These are phyloP conservation scores for Cystofilobasidium capitatum DNA, from an alignment of 768 basidiomycete species.

Conservation along the genomic window DNA sequence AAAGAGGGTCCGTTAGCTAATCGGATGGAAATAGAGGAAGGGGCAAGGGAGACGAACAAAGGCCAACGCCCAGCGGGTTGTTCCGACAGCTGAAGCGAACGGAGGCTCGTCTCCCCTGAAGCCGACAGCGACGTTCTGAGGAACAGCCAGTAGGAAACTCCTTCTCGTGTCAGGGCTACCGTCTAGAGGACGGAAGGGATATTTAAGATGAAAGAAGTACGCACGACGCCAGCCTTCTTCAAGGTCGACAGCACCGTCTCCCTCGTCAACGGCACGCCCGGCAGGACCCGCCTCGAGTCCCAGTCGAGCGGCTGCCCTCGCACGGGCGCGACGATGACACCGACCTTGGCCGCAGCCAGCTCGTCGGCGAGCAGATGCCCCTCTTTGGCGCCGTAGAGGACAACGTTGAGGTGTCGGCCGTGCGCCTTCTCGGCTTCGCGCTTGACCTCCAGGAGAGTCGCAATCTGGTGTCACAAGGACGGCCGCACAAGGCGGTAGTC, in stretches of 20 bases:
- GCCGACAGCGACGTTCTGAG: neutral
- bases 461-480: slow-evolving; percentile 8
- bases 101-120: neutral
- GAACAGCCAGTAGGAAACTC: neutral
- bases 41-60: slow-evolving; percentile 30
- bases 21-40: neutral
- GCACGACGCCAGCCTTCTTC: slow-evolving; percentile 46
- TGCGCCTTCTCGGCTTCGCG: slow-evolving; percentile 2
- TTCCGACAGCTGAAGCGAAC: neutral
- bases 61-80: neutral
- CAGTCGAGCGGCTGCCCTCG: slow-evolving; percentile 53
- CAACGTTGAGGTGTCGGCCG: neutral
- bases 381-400: slow-evolving; percentile 49
- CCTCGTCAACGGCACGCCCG: slow-evolving; percentile 68
- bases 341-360: slow-evolving; percentile 56
- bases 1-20: neutral
- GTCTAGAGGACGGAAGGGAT: too few species aligned
- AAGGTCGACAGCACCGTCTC: slow-evolving; percentile 54
- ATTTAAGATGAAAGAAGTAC: neutral
- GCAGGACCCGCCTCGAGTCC: slow-evolving; percentile 49
- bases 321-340: slow-evolving; percentile 59
- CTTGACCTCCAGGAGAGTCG: slow-evolving; percentile 17
- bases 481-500: neutral
- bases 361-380: slow-evolving; percentile 64
- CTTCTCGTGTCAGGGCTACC: neutral